Evolutionary conservation across 768 basidiomycete species (phyloP), one percentile per base, ranked within the genome.

Genomic region (Phylloporus scabripes): DNA sequence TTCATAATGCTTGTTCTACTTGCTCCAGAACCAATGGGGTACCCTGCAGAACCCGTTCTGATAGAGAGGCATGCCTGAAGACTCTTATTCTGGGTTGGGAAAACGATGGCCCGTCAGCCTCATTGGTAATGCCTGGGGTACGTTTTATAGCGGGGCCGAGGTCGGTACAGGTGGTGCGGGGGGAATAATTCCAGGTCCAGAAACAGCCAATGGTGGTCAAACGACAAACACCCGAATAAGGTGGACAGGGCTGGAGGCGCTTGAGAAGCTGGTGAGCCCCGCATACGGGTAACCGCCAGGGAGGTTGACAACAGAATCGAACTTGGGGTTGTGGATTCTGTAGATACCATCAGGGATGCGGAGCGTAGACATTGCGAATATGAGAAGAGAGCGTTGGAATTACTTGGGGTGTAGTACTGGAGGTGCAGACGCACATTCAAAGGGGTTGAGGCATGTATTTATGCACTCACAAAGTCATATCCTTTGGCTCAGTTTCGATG

Each of bases 11-110:
- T 62, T 32, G 60, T 33, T 33, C 60, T 57, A 21, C 34, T 36
- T 8, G 40, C 50, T 24, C 57, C 56, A 24, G 60, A 47, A 31
- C 63, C 63, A 6, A 55, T 39, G 6, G 63, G 45, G 43, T 62
- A 62, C 14, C 54, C 54, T 15, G 48, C 26, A 18, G 48, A 39
- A 31, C 63, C 54, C 31, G 54, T 38, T 29, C 51, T 58, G 20
- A 60, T 40, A 15, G 61, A 49, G 20, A 61, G 51, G 8, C 52
- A 59, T 14, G 53, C 58, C 18, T 60, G 62, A 64, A 62, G 11
- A 60, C 47, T 12, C 62, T 60, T 63, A 65, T 65, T 1, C 60
- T 33, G 3, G 62, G 63, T 31, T 65, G 62, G 12, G 55, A 51
- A 42, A 60, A 62, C 6, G 50, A 24, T 10, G 48, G 41, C 6